Base-by-base conservation (phyloP, 2,329 filamentous ascomycete species). In the Teratosphaeriaceae sp. region DNA sequence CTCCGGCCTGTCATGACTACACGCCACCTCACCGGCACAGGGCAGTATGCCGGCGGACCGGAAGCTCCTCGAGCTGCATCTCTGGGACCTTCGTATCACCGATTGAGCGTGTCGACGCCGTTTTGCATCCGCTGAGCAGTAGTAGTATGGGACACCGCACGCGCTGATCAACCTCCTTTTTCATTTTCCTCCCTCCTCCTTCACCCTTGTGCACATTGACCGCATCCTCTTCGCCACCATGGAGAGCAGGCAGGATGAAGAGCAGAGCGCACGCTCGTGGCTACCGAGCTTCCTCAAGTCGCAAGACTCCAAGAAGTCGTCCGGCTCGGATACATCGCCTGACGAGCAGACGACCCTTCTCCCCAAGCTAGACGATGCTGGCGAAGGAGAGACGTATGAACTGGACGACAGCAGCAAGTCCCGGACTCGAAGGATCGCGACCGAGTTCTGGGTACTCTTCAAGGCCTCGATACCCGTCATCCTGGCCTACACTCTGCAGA, bases 401-500 rank as follows among this genome's bases (percentile, higher is more conserved):
- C 48, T 64, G 16, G 63, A 68, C 24, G 61, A 64, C 37, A 63
- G 58, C 8, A 47, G 58, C 12, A 47, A 47, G 7, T 59, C 65
- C 2, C 59, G 54, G 16, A 60, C 57, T 15, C 61, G 64, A 39
- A 62, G 69, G 19, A 54, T 76, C 12, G 51, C 72, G 3, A 56
- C 65, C 19, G 85, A 92, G 61, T 80, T 85, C 52, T 76, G 76
- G 69, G 65, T 86, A 5, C 68, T 92, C 1, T 65, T 85, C 27
- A 81, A 77, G 53, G 78, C 79, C 19, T 85, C 85, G 0, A 62
- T 87, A 1, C 86, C 87, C 0, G 84, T 94, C 2, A 88, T 94
- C 47, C 60, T 94, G 27, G 87, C 87, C 46, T 94, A 94, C 63
- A 83, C 83, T 7, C 72, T 94, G 4, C 88, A 94, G 48, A 94